Evolutionary conservation across 306 rosid species (phyloP), one percentile per base, ranked within the genome.

Genomic region (Cicer pinnatifidum): DNA sequence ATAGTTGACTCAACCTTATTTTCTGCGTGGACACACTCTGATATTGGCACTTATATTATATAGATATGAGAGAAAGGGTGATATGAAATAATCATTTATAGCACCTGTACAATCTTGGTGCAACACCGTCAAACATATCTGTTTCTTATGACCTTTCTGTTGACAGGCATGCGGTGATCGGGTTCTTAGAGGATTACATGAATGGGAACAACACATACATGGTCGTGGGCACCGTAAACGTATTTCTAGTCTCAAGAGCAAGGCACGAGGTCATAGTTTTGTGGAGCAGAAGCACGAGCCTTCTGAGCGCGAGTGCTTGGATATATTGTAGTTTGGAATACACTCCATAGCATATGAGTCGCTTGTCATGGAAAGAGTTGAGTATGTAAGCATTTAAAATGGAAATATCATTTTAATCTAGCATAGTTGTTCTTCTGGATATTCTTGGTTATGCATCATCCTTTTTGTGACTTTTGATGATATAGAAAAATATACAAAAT

Each of bases 181-280:
- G 75, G 90, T 93, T 52, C 93, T 93, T 37, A 82, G 97, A 82
- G 98, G 98, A 75, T 80, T 69, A 40, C 89, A 93, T 61, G 98
- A 93, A 70, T 93, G 98, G 96, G 98, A 93, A 77, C 94, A 93
- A 69, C 97, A 91, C 80, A 80, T 44, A 70, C 86, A 67, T 59
- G 97, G 98, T 6, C 96, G 97, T 7, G 82, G 84, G 4, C 98
- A 93, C 80, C 82, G 96, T 2, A 93, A 88, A 80, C 93, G 97
- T 62, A 71, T 85, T n/a, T 88, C 83, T 23, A 46, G 82, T 75
- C 89, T 89, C 40, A 85, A 72, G 75, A 91, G 85, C 68, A 93
- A 91, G 69, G 79, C 75, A 5, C 82, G 37, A 72, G 68, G 66
- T 40, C 63, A 57, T 69, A 13, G 51, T 71, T 75, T 23, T 1